Evolutionary conservation across 176 grass and related monocot species (phyloP).

Genomic region (Secale cereale): DNA sequence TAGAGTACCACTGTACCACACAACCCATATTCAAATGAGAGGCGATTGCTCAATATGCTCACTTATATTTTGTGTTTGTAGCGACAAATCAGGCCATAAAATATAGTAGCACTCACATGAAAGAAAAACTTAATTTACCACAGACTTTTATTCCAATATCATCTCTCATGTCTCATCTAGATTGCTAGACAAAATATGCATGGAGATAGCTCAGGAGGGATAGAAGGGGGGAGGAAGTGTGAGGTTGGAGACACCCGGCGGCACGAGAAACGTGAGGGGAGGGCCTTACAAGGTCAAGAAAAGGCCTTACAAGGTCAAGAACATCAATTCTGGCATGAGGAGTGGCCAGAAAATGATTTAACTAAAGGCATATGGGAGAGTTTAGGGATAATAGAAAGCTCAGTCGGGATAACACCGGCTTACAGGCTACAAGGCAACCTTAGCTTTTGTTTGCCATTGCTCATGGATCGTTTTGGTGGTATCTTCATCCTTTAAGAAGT

Average conservation of each 20-base stretch:
- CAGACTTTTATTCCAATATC: neutral
- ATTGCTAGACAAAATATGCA: neutral
- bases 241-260: neutral
- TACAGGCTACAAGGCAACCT: neutral
- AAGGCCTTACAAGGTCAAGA: slow-evolving; percentile 82
- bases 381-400: slow-evolving; percentile 31
- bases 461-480: neutral
- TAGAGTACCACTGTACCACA: neutral
- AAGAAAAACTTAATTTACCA: neutral
- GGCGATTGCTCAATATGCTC: neutral
- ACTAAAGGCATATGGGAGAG: neutral
- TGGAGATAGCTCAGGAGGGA: slow-evolving; percentile 57
- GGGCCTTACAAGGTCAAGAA: slow-evolving; percentile 88
- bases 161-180: neutral
- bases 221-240: slow-evolving; percentile 15
- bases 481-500: neutral
- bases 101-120: neutral
- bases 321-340: neutral
- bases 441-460: neutral
- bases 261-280: neutral
- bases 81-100: neutral
- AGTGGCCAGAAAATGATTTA: neutral
- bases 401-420: slow-evolving; percentile 30
- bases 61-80: neutral
- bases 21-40: neutral